Conservation (phyloP, 2,329 filamentous ascomycete species). For the Xylariaceae sp. region DNA sequence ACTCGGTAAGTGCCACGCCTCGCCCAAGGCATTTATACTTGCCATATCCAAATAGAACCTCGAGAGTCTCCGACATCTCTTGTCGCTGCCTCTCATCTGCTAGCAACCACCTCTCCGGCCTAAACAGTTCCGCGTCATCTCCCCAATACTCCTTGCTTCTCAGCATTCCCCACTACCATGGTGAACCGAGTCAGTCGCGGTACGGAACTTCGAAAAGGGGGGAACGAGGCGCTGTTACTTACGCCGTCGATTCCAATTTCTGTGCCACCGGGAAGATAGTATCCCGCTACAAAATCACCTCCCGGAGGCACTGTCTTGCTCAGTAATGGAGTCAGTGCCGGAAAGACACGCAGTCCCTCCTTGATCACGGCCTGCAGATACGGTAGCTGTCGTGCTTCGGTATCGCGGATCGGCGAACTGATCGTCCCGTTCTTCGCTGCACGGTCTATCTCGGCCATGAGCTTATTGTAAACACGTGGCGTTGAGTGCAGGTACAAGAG, state of each 20-base stretch:
- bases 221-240: not conserved
- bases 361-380: slow-evolving; percentile 14
- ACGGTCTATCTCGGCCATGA: slow-evolving; percentile 8
- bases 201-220: not conserved
- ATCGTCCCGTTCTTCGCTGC: not conserved
- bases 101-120: slow-evolving; percentile 10
- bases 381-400: slow-evolving; percentile 10
- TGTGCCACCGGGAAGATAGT: slow-evolving; percentile 6
- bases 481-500: slow-evolving; percentile 7
- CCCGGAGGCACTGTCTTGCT: slow-evolving; percentile 11
- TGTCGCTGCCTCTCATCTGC: slow-evolving; percentile 2
- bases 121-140: slow-evolving; percentile 7
- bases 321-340: slow-evolving; percentile 5
- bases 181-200: not conserved
- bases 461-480: slow-evolving; percentile 8
- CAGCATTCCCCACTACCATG: slow-evolving; percentile 4
- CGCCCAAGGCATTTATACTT: slow-evolving; percentile 12
- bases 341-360: slow-evolving; percentile 10
- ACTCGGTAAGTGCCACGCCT: slow-evolving; percentile 8
- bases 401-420: slow-evolving; percentile 6
- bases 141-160: slow-evolving; percentile 6
- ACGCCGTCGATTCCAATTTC: slow-evolving; percentile 1
- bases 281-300: slow-evolving; percentile 8
- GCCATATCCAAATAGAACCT: slow-evolving; percentile 9
- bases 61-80: slow-evolving; percentile 9